phyloP scores from a whole-genome alignment of 2,329 filamentous ascomycete genomes.

The Trichophyton rubrum region DNA sequence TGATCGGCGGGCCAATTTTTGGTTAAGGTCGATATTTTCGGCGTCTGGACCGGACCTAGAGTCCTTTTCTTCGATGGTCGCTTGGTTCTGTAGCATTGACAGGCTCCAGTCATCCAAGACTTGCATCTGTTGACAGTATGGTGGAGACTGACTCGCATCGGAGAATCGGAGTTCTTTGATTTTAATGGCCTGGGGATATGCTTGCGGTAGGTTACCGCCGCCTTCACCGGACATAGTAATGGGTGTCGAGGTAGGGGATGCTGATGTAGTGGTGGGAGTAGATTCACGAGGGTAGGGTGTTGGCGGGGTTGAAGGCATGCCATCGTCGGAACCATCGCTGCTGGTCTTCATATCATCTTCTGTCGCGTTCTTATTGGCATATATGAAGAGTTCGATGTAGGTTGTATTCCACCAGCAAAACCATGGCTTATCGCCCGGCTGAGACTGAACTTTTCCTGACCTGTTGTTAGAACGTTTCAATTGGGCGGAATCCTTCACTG shows the following conservation, averaged over 20 bases:
- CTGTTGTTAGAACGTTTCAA: constrained; percentile 19
- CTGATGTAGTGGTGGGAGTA: neutral
- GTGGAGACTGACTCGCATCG: constrained; percentile 26
- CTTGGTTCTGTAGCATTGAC: constrained; percentile 7
- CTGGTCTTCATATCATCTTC: constrained; percentile 5
- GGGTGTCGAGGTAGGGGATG: constrained; percentile 10
- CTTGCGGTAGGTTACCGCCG: constrained; percentile 4
- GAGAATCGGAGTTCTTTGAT: constrained; percentile 50
- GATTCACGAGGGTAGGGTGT: neutral
- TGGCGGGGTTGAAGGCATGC: neutral
- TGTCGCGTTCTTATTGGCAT: constrained; percentile 32
- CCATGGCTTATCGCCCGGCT: constrained; percentile 52
- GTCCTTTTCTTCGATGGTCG: constrained; percentile 20
- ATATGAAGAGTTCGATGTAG: constrained; percentile 55
- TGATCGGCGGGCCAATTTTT: neutral
- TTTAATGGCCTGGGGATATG: constrained; percentile 50
- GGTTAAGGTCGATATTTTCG: neutral
- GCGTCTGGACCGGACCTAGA: neutral
- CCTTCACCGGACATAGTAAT: constrained; percentile 7
- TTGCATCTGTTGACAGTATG: constrained; percentile 55
- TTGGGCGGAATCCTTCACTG: constrained; percentile 15
- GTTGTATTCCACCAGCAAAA: constrained; percentile 60
- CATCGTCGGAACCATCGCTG: neutral
- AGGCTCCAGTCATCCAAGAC: constrained; percentile 42
- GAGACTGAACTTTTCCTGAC: constrained; percentile 28